These are phyloP conservation scores for Arthrocladium fulminans DNA, from an alignment of 2,329 filamentous ascomycete species.

Conservation along the genomic window DNA sequence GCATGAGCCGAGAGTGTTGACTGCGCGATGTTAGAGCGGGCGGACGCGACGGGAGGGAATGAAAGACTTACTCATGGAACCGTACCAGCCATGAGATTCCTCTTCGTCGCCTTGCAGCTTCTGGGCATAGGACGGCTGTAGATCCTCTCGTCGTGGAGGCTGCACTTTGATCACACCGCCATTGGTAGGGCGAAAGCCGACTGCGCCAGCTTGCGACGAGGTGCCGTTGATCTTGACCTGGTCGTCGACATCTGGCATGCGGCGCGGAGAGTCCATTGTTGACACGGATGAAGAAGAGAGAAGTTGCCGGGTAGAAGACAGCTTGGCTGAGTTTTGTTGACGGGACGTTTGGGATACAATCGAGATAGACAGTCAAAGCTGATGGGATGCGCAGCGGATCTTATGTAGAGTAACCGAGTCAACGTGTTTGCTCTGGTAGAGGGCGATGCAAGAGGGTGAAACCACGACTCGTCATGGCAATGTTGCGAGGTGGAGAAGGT, in stretches of 20 bases:
- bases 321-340: neutral
- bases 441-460: neutral
- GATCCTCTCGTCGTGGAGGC: constrained; percentile 70
- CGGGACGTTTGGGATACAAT: neutral
- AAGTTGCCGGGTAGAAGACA: constrained; percentile 5
- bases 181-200: constrained; percentile 42
- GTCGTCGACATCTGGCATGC: constrained; percentile 1
- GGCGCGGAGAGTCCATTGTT: constrained; percentile 20
- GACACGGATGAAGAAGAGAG: constrained; percentile 3
- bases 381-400: neutral
- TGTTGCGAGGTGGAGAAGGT: neutral
- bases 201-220: neutral
- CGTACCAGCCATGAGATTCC: constrained; percentile 78
- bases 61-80: constrained; percentile 63
- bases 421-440: neutral
- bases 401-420: constrained; percentile 2
- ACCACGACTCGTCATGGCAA: neutral
- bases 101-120: constrained; percentile 56
- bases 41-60: neutral
- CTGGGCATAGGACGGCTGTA: constrained; percentile 73
- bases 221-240: neutral
- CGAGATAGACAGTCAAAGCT: neutral
- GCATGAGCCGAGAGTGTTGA: constrained; percentile 63
- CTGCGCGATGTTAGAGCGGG: constrained; percentile 29
- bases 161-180: constrained; percentile 58